Conservation (phyloP, 257 asterid genomes). For the Fraxinus cuspidata region DNA sequence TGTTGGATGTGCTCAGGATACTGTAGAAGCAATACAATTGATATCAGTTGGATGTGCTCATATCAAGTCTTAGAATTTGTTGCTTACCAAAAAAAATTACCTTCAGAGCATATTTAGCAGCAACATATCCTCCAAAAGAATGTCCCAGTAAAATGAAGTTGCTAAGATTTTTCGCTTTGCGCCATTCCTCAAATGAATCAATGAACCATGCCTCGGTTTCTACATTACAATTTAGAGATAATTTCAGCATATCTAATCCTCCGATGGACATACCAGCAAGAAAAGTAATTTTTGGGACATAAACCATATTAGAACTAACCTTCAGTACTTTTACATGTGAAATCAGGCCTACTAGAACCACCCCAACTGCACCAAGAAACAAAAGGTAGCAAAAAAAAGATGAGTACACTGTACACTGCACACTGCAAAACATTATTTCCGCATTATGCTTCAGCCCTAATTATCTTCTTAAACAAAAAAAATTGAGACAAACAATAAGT, state of each 20-base stretch:
- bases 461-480: neutral
- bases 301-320: conserved; percentile 31
- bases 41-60: conserved; percentile 20
- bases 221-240: conserved; percentile 29
- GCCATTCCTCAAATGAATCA: conserved; percentile 95
- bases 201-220: conserved; percentile 92
- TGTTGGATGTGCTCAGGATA: conserved; percentile 92
- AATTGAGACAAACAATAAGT: neutral
- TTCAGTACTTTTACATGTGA: conserved; percentile 59
- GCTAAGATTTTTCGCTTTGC: conserved; percentile 78
- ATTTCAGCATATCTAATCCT: neutral
- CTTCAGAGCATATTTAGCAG: conserved; percentile 90
- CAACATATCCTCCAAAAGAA: conserved; percentile 97
- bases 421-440: neutral
- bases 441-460: neutral
- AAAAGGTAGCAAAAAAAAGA: neutral
- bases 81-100: conserved; percentile 31
- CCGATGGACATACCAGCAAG: neutral
- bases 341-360: conserved; percentile 62
- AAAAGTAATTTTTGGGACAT: neutral
- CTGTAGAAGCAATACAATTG: conserved; percentile 42
- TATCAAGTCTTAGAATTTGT: neutral
- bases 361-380: conserved; percentile 49
- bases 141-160: conserved; percentile 94
- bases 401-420: neutral